A percentile compares a stretch with the other conserved stretches of the same genome.
These are phyloP conservation scores for Plantago rigida DNA, from an alignment of 305 asterid genomes.

Conservation along the genomic window DNA sequence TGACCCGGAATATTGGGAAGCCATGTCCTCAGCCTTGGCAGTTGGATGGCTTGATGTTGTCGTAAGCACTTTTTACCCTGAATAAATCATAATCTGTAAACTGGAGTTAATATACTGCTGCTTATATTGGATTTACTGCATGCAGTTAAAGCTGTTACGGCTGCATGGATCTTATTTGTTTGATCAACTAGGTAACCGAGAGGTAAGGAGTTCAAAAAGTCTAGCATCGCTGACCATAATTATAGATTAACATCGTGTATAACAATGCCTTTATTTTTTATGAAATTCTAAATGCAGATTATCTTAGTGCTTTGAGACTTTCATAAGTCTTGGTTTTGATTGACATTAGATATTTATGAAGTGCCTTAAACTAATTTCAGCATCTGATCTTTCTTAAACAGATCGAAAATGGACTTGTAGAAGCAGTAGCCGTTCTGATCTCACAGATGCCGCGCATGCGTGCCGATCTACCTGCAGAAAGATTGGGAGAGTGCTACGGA, in stretches of 20 bases:
- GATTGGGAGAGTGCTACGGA: conserved; percentile 60
- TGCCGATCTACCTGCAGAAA: conserved; percentile 44
- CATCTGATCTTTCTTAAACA: conserved; percentile 33
- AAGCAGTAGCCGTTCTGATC: conserved; percentile 83
- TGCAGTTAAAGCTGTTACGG: conserved; percentile 76
- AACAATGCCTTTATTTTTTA: too few relatives aligned
- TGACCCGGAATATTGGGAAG: conserved; percentile 85
- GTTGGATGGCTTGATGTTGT: conserved; percentile 91
- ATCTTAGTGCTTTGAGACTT: background rate
- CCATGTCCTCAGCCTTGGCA: conserved; percentile 76
- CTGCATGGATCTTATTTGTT: conserved; percentile 83
- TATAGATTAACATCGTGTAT: background rate
- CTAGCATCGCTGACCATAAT: conserved; percentile 1
- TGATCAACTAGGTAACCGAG: conserved; percentile 83
- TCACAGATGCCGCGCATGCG: conserved; percentile 88
- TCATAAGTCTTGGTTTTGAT: background rate
- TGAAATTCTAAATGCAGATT: conserved; percentile 3
- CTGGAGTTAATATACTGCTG: conserved; percentile 21
- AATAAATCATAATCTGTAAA: conserved; percentile 1
- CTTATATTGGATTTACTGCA: conserved; percentile 22
- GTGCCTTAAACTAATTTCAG: conserved; percentile 7
- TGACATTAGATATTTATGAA: background rate
- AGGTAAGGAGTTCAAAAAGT: conserved; percentile 37
- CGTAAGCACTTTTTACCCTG: conserved; percentile 37
- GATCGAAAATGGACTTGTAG: conserved; percentile 94